Percentiles rank a stretch among this genome's conserved stretches.
Evolutionary conservation across 768 basidiomycete genomes (phyloP).

Genomic region (Leccinum truebloodii): DNA sequence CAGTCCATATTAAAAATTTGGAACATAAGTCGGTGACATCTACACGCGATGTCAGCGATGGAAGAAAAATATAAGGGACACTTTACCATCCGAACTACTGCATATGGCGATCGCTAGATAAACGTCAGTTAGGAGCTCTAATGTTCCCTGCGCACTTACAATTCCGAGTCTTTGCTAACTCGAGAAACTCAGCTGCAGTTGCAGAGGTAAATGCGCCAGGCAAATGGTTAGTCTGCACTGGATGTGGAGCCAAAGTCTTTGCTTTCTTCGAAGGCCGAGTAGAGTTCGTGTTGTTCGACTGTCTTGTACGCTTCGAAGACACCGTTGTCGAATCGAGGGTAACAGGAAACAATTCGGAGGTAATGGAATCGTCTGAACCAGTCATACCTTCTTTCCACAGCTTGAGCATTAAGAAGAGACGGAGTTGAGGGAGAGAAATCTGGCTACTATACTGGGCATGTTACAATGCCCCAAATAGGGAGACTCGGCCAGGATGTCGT

Average conservation of each 20-base stretch:
- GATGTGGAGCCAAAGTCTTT: background rate
- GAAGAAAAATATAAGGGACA: background rate
- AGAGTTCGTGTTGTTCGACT: constrained; percentile 2
- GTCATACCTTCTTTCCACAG: constrained; percentile 22
- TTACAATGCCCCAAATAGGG: constrained; percentile 8
- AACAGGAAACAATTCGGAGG: constrained; percentile 18
- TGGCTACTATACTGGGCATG: constrained; percentile 1
- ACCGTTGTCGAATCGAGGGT: constrained; percentile 4
- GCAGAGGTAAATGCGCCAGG: constrained; percentile 3
- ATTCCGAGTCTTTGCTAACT: constrained; percentile 23
- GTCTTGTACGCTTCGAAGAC: constrained; percentile 18
- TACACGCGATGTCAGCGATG: constrained; percentile 9
- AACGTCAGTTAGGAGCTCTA: constrained; percentile 1
- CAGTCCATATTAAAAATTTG: constrained; percentile 22
- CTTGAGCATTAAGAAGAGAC: constrained; percentile 19
- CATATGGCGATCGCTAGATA: constrained; percentile 22
- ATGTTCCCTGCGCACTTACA: constrained; percentile 14
- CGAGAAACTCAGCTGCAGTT: constrained; percentile 15
- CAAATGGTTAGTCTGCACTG: background rate
- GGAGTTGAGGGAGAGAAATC: background rate
- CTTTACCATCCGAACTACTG: constrained; percentile 22
- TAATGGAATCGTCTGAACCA: constrained; percentile 20
- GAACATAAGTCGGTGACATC: constrained; percentile 21
- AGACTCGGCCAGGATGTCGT: background rate
- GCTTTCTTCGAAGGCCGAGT: constrained; percentile 13